Base-by-base conservation (phyloP, 345 rosid species). In the Aegle marmelos region DNA sequence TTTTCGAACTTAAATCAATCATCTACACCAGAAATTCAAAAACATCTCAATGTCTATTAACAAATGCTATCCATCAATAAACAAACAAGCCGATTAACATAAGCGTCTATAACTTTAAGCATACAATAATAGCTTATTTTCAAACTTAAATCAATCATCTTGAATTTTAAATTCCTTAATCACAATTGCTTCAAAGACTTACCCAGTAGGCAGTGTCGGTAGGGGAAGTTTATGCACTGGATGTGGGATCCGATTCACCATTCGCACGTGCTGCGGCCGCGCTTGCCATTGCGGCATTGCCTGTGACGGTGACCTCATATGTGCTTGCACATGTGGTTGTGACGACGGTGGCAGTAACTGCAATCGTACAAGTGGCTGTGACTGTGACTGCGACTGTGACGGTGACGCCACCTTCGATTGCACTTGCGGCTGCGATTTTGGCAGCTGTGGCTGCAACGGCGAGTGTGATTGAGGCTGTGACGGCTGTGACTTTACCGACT, bases 181-280 rank as follows among this genome's bases (percentile, higher is more conserved):
- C 9, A 30, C 10, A 33, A 21, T 64, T 24, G 54, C 58, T 27
- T 11, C 19, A 50, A 56, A 65, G 66, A 59, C 71, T 85, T 79
- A 89, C 91, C 76, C 73, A 50, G 63, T 61, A 75, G 50, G 88
- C 78, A 54, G 74, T 64, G 83, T 73, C 41, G 62, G 87, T 75
- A 74, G 64, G 11, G 82, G 80, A 77, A 84, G 78, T 61, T 69
- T 84, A 27, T 85, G 89, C 76, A 86, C 80, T 8, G 85, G 87
- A n/a, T 84, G 90, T 68, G 79, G 78, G 36, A 81, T 62, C 70
- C 87, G 80, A 25, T 84, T 79, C 76, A 45, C 66, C 70, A 73
- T 10, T 60, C 82, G 57, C 60, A 75, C 61, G 50, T 75, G 86
- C 80, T 71, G 88, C 3, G 75, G 76, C 75, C 79, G 79, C 4